Conservation (phyloP, 176 grass and related monocot species). For the Saccharum spontaneum region DNA sequence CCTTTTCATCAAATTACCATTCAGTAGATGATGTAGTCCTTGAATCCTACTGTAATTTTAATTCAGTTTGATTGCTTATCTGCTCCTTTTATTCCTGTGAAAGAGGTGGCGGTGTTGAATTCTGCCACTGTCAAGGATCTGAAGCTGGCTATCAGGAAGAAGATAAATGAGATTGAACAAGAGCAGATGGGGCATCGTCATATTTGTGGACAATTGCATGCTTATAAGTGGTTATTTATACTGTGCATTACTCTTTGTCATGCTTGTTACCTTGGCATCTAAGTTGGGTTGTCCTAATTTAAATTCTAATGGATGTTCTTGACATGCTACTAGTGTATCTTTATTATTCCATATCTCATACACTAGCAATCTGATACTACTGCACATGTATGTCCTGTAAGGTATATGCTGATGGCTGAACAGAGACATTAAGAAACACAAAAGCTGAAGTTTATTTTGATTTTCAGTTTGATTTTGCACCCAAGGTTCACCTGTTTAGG, state of each 20-base stretch:
- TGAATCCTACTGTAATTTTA: background rate
- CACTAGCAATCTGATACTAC: background rate
- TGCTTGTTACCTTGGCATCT: background rate
- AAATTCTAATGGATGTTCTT: background rate
- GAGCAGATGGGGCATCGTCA: slow-evolving; percentile 82
- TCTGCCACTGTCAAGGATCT: slow-evolving; percentile 79
- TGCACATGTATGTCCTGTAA: background rate
- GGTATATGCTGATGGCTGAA: background rate
- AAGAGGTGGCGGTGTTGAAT: slow-evolving; percentile 70
- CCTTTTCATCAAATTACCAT: background rate
- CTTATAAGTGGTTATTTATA: background rate
- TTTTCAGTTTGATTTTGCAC: background rate
- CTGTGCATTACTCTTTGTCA: background rate
- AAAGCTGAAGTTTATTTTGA: slow-evolving; percentile 2
- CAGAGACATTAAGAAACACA: background rate
- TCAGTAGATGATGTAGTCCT: background rate
- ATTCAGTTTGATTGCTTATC: background rate
- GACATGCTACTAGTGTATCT: background rate
- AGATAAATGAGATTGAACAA: slow-evolving; percentile 78
- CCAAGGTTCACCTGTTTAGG: slow-evolving; percentile 1
- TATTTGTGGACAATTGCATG: slow-evolving; percentile 30
- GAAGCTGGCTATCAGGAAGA: slow-evolving; percentile 79
- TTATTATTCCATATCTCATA: background rate
- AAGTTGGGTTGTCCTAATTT: background rate
- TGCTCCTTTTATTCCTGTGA: slow-evolving; percentile 5